Percentiles rank a stretch among this genome's conserved stretches.
Conservation (phyloP, 768 basidiomycete species). For the Kwoniella sp. region DNA sequence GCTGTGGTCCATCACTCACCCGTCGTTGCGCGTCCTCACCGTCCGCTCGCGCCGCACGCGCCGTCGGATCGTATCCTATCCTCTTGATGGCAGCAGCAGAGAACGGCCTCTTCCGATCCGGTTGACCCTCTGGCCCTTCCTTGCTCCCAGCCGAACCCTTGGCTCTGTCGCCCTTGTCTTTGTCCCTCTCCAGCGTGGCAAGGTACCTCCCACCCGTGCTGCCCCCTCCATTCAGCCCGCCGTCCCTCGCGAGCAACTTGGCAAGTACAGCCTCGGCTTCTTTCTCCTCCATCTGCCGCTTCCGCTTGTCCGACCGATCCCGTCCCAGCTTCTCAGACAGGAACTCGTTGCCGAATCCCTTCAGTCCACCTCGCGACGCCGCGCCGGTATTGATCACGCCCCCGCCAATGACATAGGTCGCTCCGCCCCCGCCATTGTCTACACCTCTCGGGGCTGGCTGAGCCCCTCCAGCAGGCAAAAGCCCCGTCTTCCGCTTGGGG, state of each 20-base stretch:
- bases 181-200: slow-evolving; percentile 5
- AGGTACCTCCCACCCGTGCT: slow-evolving; percentile 51
- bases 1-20: slow-evolving; percentile 15
- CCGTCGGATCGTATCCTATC: slow-evolving; percentile 46
- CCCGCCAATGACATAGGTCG: slow-evolving; percentile 76
- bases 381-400: slow-evolving; percentile 59
- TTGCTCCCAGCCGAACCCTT: slow-evolving; percentile 62
- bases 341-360: slow-evolving; percentile 54
- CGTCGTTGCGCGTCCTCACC: slow-evolving; percentile 19
- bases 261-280: slow-evolving; percentile 61
- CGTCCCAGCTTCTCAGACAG: slow-evolving; percentile 70
- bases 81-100: slow-evolving; percentile 32
- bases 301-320: slow-evolving; percentile 71
- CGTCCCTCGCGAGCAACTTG: slow-evolving; percentile 61
- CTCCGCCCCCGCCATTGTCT: slow-evolving; percentile 42
- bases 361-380: slow-evolving; percentile 16
- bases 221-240: slow-evolving; percentile 58
- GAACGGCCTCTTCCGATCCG: slow-evolving; percentile 52
- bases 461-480: slow-evolving; percentile 36
- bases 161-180: slow-evolving; percentile 54
- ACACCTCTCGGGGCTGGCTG: slow-evolving; percentile 27
- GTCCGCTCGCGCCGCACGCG: slow-evolving; percentile 8
- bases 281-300: slow-evolving; percentile 55
- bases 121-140: slow-evolving; percentile 55
- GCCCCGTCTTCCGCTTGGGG: slow-evolving; percentile 33